Evolutionary conservation across 306 rosid species (phyloP).

Genomic region (Styphnolobium japonicum): DNA sequence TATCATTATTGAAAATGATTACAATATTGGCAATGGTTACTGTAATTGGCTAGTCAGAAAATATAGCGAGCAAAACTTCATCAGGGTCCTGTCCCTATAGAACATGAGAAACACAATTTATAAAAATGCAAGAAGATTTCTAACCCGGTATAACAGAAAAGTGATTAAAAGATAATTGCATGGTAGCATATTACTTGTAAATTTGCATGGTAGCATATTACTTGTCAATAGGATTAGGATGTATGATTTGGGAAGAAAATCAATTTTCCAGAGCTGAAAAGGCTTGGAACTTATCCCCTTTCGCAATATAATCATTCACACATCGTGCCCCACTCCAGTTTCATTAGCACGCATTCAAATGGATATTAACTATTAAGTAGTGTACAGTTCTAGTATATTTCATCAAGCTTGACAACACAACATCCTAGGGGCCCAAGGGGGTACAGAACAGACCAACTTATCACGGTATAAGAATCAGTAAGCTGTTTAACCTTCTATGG

Average conservation of each 20-base stretch:
- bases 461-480: background rate
- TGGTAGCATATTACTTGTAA: background rate
- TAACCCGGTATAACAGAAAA: background rate
- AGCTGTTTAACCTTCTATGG: background rate
- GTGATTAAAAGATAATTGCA: background rate
- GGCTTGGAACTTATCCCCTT: too few relatives aligned
- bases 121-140: background rate
- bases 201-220: too few relatives aligned
- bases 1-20: conserved; percentile 16
- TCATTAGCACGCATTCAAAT: background rate
- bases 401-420: background rate
- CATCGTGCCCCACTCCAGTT: conserved; percentile 2
- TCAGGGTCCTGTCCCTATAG: background rate
- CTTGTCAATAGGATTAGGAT: conserved; percentile 5
- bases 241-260: background rate
- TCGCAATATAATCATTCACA: too few relatives aligned
- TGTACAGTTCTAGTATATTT: too few relatives aligned
- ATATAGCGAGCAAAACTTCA: background rate
- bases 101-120: background rate
- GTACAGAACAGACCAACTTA: background rate
- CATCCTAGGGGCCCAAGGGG: background rate
- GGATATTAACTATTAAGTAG: background rate
- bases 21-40: background rate
- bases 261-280: background rate
- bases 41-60: background rate